Conservation (phyloP, 352 stramenopile genomes). For the Halophytophthora polymorphica region DNA sequence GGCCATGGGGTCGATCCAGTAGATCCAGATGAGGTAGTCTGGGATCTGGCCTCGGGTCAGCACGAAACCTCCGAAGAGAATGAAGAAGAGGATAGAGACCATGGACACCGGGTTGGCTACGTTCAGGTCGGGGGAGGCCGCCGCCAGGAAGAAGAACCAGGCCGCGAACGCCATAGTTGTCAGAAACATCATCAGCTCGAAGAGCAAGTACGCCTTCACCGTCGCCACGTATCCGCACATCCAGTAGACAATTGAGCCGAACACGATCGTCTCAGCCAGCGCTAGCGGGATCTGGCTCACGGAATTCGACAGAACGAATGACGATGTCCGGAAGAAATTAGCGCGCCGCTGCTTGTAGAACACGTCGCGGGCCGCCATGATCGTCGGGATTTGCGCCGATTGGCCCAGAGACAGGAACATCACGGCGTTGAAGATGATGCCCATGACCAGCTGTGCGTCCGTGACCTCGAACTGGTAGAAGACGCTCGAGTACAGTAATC, state of each 20-base stretch:
- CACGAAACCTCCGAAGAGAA: slow-evolving; percentile 38
- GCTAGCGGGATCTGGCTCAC: slow-evolving; percentile 29
- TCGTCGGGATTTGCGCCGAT: slow-evolving; percentile 58
- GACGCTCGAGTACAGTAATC: slow-evolving; percentile 23
- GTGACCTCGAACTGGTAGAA: slow-evolving; percentile 39
- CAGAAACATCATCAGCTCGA: slow-evolving; percentile 28
- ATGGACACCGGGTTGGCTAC: slow-evolving; percentile 36
- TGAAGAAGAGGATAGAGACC: slow-evolving; percentile 29
- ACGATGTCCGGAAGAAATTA: no score
- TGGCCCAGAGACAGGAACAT: slow-evolving; percentile 70
- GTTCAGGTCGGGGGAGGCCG: slow-evolving; percentile 20
- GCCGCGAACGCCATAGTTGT: slow-evolving; percentile 31
- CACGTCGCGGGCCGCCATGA: slow-evolving; percentile 54
- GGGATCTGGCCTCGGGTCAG: slow-evolving; percentile 38
- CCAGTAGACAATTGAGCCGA: slow-evolving; percentile 76
- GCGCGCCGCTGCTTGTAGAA: slow-evolving; percentile 81
- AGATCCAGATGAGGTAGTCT: no score
- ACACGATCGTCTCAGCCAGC: slow-evolving; percentile 52
- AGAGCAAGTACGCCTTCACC: slow-evolving; percentile 29
- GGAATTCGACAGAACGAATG: slow-evolving; percentile 46
- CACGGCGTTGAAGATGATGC: slow-evolving; percentile 67
- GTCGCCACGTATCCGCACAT: slow-evolving; percentile 50
- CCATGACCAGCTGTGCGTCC: slow-evolving; percentile 40
- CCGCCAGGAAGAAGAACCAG: slow-evolving; percentile 41
- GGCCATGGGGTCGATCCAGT: slow-evolving; percentile 43